Percentiles rank a stretch among this genome's conserved stretches.
Evolutionary conservation across 345 rosid genomes (phyloP).

Genomic region (rapeseed (Brassica napus)): Da-Ae NC_063446.1:12023501-12024000

Average conservation of each 20-base stretch:
- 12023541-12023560: constrained; percentile 16
- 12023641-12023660: background rate
- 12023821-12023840: constrained; percentile 99
- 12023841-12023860: constrained; percentile 99
- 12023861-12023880: constrained; percentile 98
- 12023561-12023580: constrained; percentile 14
- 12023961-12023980: constrained; percentile 39
- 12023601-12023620: constrained; percentile 5
- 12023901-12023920: constrained; percentile 54
- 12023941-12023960: constrained; percentile 35
- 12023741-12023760: background rate
- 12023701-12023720: constrained; percentile 24
- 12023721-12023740: background rate
- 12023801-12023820: constrained; percentile 99
- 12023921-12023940: constrained; percentile 13
- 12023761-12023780: constrained; percentile 31
- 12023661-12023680: constrained; percentile 27
- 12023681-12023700: constrained; percentile 25
- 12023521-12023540: constrained; percentile 21
- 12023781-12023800: constrained; percentile 45
- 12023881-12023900: constrained; percentile 99
- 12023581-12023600: background rate
- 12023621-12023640: background rate
- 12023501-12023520: constrained; percentile 41
- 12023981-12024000: constrained; percentile 45